Evolutionary conservation across 805 yeast genomes (phyloP).

Genomic region (Wickerhamomyces ciferrii): DNA sequence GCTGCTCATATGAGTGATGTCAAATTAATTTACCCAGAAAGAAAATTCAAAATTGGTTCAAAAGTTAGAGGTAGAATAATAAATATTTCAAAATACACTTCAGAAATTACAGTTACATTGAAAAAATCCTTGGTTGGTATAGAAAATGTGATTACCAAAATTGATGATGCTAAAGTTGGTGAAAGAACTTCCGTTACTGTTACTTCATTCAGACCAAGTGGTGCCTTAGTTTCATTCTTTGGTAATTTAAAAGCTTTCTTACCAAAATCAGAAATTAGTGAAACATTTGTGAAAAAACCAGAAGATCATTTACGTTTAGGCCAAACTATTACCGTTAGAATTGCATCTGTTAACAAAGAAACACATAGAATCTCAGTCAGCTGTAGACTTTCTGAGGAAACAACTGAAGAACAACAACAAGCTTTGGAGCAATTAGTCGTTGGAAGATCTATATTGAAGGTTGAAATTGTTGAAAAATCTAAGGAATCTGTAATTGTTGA

Average conservation of each 20-base stretch:
- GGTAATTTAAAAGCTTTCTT: slow-evolving; percentile 74
- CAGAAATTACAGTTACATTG: slow-evolving; percentile 59
- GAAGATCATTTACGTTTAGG: slow-evolving; percentile 75
- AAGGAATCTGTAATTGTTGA: slow-evolving; percentile 71
- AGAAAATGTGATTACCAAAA: slow-evolving; percentile 30
- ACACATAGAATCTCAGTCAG: slow-evolving; percentile 61
- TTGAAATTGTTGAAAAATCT: slow-evolving; percentile 64
- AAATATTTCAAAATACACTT: slow-evolving; percentile 36
- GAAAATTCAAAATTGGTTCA: slow-evolving; percentile 82
- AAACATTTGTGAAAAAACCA: slow-evolving; percentile 75
- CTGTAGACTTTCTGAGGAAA: slow-evolving; percentile 59
- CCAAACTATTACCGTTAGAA: slow-evolving; percentile 73
- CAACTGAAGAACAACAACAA: slow-evolving; percentile 39
- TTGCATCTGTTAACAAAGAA: slow-evolving; percentile 51
- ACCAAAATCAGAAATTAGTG: slow-evolving; percentile 87
- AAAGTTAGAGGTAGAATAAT: slow-evolving; percentile 74
- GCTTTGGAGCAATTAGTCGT: slow-evolving; percentile 41
- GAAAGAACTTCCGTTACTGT: slow-evolving; percentile 67
- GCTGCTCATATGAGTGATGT: slow-evolving; percentile 78
- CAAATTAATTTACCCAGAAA: slow-evolving; percentile 81
- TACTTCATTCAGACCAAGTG: slow-evolving; percentile 62
- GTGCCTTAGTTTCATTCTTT: slow-evolving; percentile 82
- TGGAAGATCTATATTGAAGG: slow-evolving; percentile 61
- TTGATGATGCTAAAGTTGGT: slow-evolving; percentile 52
- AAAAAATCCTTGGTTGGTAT: slow-evolving; percentile 76